These are phyloP conservation scores for Diutina pseudorugosa DNA, from an alignment of 1,139 yeast genomes.

Conservation along the genomic window DNA sequence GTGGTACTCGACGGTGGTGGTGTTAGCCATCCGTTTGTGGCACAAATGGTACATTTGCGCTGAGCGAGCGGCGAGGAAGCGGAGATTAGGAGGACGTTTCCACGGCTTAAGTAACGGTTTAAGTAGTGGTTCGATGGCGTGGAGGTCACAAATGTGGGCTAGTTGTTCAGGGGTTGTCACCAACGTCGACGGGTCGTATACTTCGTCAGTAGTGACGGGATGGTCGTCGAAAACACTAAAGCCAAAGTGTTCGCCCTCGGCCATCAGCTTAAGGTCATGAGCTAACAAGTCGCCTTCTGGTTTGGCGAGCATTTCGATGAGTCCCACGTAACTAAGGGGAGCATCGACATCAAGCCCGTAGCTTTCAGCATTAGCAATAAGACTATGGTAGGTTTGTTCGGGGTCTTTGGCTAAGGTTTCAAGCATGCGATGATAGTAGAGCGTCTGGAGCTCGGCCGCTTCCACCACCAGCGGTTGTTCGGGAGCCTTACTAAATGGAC, in stretches of 20 bases:
- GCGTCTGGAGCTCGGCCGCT: not conserved
- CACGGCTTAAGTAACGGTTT: not conserved
- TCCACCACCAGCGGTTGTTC: not conserved
- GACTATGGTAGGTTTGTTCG: not conserved
- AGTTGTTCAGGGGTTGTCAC: not conserved
- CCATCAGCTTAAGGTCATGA: not conserved
- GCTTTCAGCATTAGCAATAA: not conserved
- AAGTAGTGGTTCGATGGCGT: not conserved
- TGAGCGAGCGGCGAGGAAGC: not conserved
- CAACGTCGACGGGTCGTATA: not conserved
- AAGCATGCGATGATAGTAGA: not conserved
- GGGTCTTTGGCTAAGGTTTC: not conserved
- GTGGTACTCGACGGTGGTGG: conserved; percentile 2
- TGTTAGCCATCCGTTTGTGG: not conserved
- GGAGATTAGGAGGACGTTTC: not conserved
- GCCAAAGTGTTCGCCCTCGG: not conserved
- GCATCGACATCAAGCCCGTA: not conserved
- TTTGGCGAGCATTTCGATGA: not conserved
- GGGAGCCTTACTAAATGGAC: not conserved
- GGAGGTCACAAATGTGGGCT: not conserved
- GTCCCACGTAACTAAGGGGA: not conserved
- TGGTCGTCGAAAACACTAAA: not conserved
- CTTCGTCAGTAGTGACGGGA: not conserved
- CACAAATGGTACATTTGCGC: not conserved
- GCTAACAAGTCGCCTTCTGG: not conserved